Conservation (phyloP, 805 yeast species). For the Peterozyma xylosa region DNA sequence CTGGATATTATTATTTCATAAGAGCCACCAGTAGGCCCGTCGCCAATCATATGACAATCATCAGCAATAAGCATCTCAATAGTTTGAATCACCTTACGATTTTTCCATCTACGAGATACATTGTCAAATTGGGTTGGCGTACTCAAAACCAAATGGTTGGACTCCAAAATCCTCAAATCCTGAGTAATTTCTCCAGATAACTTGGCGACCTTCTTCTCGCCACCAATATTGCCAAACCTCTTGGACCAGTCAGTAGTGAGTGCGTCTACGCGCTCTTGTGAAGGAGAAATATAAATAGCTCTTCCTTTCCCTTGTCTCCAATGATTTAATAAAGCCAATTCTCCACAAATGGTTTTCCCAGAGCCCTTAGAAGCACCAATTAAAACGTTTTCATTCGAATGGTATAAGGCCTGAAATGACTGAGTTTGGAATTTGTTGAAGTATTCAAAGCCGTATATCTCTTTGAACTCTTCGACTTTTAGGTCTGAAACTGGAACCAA, state of each 20-base stretch:
- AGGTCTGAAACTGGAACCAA: conserved; percentile 42
- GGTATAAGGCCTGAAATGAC: conserved; percentile 51
- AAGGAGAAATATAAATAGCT: conserved; percentile 64
- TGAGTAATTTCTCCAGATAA: conserved; percentile 48
- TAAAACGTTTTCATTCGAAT: conserved; percentile 50
- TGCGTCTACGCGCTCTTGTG: conserved; percentile 45
- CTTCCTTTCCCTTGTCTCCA: conserved; percentile 70
- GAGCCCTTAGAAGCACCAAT: conserved; percentile 70
- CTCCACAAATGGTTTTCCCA: conserved; percentile 69
- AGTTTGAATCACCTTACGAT: conserved; percentile 58
- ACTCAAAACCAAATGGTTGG: conserved; percentile 60
- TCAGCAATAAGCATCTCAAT: conserved; percentile 68
- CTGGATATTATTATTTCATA: conserved; percentile 72
- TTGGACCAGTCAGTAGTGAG: conserved; percentile 44
- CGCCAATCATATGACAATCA: conserved; percentile 62
- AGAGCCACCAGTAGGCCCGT: conserved; percentile 43
- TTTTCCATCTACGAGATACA: conserved; percentile 77
- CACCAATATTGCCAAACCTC: conserved; percentile 38
- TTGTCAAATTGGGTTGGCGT: conserved; percentile 77
- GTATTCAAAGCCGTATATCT: conserved; percentile 35
- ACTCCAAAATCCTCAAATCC: conserved; percentile 50
- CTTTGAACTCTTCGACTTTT: conserved; percentile 37
- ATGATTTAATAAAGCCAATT: conserved; percentile 61
- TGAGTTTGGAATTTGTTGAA: conserved; percentile 78
- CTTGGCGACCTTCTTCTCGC: conserved; percentile 49